Evolutionary conservation across 2,329 filamentous ascomycete species (phyloP).

Genomic region (Albophoma yamanashiensis): DNA sequence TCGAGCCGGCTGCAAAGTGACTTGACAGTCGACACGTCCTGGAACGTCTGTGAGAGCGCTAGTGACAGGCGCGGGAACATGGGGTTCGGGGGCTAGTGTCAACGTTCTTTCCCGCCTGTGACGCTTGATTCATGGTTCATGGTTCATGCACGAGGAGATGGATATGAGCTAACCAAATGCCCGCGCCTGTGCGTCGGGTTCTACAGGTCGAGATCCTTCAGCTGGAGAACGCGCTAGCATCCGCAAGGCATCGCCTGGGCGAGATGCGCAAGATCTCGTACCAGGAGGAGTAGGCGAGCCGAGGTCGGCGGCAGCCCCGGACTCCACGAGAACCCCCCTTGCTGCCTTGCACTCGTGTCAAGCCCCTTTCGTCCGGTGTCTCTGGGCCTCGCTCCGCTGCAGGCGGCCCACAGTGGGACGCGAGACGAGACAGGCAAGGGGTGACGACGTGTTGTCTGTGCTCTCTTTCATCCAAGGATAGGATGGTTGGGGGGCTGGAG

Average conservation of each 20-base stretch:
- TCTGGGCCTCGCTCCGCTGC: background rate
- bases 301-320: background rate
- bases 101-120: background rate
- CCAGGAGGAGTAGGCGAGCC: conserved; percentile 52
- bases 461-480: background rate
- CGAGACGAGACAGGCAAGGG: background rate
- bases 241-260: conserved; percentile 72
- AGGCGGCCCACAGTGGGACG: background rate
- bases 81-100: background rate
- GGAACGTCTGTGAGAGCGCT: background rate
- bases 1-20: background rate
- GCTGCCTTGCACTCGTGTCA: background rate
- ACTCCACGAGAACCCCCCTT: background rate
- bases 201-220: conserved; percentile 88
- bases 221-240: conserved; percentile 74
- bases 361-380: background rate
- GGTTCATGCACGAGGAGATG: background rate
- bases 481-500: background rate
- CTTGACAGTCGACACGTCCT: background rate
- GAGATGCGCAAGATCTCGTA: conserved; percentile 99
- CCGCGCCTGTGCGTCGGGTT: conserved; percentile 4
- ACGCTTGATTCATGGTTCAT: background rate
- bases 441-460: background rate
- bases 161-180: background rate
- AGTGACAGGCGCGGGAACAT: background rate